Evolutionary conservation across 345 rosid species (phyloP), one percentile per base, ranked within the genome.

Genomic region (Eucalyptus sp.): DNA sequence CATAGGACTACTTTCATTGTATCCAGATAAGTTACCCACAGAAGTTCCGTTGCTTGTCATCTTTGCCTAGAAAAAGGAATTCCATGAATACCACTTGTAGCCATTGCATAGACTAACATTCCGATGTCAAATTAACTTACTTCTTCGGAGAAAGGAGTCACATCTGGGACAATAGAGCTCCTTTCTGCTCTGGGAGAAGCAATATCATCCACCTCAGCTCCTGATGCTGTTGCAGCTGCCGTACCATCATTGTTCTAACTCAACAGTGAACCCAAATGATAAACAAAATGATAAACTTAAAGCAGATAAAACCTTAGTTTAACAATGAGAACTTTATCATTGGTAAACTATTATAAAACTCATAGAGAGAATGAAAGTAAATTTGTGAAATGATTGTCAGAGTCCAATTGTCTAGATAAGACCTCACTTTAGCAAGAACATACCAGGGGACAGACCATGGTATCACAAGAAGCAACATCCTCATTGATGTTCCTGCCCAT

Each of bases 121-220:
- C 83, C 1, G 9, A 76, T 20, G 87, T 25, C 15, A 64, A 62
- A 87, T 46, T 27, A 62, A 89, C 97, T 88, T 93, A 96, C 99
- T 93, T 96, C 99, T 93, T 95, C 97, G 83, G 90, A 66, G 88
- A 96, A 97, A 62, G 97, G 94, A 91, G 95, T 93, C 94, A 95
- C 91, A 89, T 86, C 92, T 22, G 95, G 95, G 86, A 88, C 89
- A 89, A 87, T 90, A 90, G 81, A 84, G 91, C 91, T 96, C 89
- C 89, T 91, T 24, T 90, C 87, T 88, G 90, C 91, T 89, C 92
- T 92, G 44, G 98, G 96, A 90, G 99, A 96, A 89, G 90, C 86
- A 87, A 91, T 88, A 87, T 94, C 98, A 89, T 96, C 98, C 88
- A 94, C 90, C 88, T 96, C 99, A 87, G 98, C 94, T 87, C 96